Base-by-base conservation (phyloP, 129 eudicot species). In the sunflower (Helianthus annuus) region DNA sequence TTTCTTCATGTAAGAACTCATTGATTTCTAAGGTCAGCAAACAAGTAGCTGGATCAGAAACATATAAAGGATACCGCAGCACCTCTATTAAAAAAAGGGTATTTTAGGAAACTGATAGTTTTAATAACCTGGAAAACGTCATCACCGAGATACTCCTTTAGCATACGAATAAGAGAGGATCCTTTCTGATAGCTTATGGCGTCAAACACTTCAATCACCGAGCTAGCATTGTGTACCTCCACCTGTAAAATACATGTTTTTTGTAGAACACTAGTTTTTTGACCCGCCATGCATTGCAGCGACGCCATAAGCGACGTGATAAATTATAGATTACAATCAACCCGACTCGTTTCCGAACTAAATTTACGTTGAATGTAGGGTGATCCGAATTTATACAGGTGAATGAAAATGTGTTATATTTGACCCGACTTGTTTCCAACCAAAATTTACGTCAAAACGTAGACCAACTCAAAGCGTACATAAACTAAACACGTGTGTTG, bases 161-260 rank as follows among this genome's bases (percentile, higher is more conserved):
- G 52, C 84, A 85, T 82, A 40, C 84, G 82, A 65, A 85, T 64
- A 70, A 82, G 82, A 38, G 87, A 68, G 1, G 90, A 82, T 16
- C 90, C 87, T 76, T 85, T 85, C 60, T 76, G 10, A 54, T 85
- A 82, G 75, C 89, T 82, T 71, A 85, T 72, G 48, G 82, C 78
- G 57, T 82, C 86, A 78, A 85, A 85, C 49, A 75, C 70, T 73
- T 85, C 89, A 27, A 74, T 24, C 67, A 82, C 78, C 24, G 84
- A 76, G 70, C 72, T 70, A 73, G 90, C 82, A 74, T 70, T 74
- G 27, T 53, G 63, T 68, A 82, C 76, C 74, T 85, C 90, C 76
- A 85, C 87, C 87, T 82, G 71, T 60, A 49, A 81, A 63, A 32
- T 39, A 38, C 67, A 73, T 58, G 36, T 61, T 14, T 14, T 68